These are phyloP conservation scores for Ustilago xerochloae DNA, from an alignment of 1,284 basidiomycete genomes.

Conservation along the genomic window DNA sequence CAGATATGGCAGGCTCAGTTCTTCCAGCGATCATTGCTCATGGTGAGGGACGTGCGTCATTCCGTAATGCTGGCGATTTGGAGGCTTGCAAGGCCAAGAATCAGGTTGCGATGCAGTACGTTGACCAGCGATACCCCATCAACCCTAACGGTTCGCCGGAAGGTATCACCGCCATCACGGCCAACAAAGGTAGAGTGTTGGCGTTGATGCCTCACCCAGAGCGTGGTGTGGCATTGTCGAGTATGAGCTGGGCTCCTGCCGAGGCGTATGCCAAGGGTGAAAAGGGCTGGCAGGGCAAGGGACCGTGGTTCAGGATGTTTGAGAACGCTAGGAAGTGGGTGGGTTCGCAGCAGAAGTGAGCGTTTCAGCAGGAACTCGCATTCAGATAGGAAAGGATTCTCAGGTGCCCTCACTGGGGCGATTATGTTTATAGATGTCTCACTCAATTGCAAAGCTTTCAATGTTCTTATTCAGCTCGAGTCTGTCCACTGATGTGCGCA, in stretches of 20 bases:
- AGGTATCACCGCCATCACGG: constrained; percentile 89
- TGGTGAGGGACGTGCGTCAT: constrained; percentile 89
- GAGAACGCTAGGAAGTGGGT: constrained; percentile 78
- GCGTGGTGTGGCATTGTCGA: constrained; percentile 61
- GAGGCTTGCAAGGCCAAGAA: constrained; percentile 30
- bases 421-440: too few species aligned
- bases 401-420: too few species aligned
- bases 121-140: constrained; percentile 61
- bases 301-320: constrained; percentile 96
- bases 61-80: constrained; percentile 67
- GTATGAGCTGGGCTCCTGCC: constrained; percentile 67
- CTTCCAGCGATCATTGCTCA: constrained; percentile 95
- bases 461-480: too few species aligned
- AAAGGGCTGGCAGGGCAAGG: constrained; percentile 72
- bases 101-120: constrained; percentile 60
- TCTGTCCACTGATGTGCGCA: too few species aligned
- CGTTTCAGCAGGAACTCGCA: background rate
- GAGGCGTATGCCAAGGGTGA: constrained; percentile 21
- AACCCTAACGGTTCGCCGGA: constrained; percentile 93
- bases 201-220: constrained; percentile 87
- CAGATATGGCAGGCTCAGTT: constrained; percentile 85
- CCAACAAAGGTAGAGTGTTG: constrained; percentile 84
- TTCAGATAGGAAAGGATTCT: background rate
- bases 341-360: constrained; percentile 26
- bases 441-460: too few species aligned